phyloP scores from a whole-genome alignment of 805 yeast genomes.

The Myxozyma neotropica region DNA sequence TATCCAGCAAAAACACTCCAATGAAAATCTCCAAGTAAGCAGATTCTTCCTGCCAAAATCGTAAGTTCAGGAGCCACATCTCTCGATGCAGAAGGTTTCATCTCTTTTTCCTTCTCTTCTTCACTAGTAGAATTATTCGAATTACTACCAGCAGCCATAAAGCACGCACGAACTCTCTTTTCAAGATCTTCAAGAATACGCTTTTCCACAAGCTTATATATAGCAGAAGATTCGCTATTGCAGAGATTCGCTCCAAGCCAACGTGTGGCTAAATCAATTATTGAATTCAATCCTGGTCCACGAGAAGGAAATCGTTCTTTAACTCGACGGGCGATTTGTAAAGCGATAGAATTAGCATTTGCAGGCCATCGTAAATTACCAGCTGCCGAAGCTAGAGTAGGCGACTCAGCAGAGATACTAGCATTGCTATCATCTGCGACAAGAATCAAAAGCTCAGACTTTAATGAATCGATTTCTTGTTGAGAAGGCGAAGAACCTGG shows the following conservation, averaged over 20 bases:
- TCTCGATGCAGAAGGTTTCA: constrained; percentile 10
- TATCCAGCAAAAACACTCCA: constrained; percentile 32
- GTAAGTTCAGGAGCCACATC: constrained; percentile 30
- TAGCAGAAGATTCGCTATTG: constrained; percentile 3
- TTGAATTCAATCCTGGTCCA: constrained; percentile 1
- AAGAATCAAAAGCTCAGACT: constrained; percentile 29
- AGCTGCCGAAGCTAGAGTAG: neutral
- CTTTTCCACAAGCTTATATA: constrained; percentile 25
- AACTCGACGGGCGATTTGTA: constrained; percentile 31
- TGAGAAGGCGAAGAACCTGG: constrained; percentile 11
- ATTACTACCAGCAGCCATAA: neutral
- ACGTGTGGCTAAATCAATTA: constrained; percentile 14
- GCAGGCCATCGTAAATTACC: constrained; percentile 16
- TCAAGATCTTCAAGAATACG: constrained; percentile 27
- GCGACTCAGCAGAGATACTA: neutral
- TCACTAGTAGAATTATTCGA: neutral
- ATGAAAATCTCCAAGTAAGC: constrained; percentile 29
- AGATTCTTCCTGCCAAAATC: constrained; percentile 24
- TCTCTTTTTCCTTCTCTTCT: neutral
- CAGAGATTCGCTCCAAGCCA: constrained; percentile 21
- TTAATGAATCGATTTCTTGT: constrained; percentile 23
- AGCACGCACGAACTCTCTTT: constrained; percentile 16
- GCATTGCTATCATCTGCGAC: constrained; percentile 24
- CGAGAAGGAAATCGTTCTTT: constrained; percentile 11
- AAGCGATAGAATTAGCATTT: constrained; percentile 16